Evolutionary conservation across 2,329 filamentous ascomycete species (phyloP).

Genomic region (Colletotrichum sublineola): DNA sequence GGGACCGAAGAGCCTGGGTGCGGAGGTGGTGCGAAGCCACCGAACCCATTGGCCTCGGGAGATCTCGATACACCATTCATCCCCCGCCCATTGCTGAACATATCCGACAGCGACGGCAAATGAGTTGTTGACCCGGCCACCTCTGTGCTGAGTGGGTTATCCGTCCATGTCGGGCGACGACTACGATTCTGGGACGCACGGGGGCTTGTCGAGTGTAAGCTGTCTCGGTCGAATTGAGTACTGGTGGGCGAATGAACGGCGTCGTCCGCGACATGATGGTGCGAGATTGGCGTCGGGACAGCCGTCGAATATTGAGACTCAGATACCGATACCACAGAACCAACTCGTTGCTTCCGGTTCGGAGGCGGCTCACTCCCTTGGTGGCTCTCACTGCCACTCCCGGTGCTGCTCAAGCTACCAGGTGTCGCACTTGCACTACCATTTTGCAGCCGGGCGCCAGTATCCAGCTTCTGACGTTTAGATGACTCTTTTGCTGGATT

Average conservation of each 20-base stretch:
- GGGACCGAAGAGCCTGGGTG: conserved; percentile 39
- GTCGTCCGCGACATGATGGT: conserved; percentile 58
- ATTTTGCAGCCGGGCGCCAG: conserved; percentile 50
- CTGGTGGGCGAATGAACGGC: conserved; percentile 58
- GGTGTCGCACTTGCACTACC: conserved; percentile 58
- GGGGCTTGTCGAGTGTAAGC: conserved; percentile 39
- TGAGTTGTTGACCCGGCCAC: conserved; percentile 49
- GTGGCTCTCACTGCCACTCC: conserved; percentile 62
- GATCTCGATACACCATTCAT: conserved; percentile 43
- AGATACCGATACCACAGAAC: conserved; percentile 61
- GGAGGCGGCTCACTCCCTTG: conserved; percentile 63
- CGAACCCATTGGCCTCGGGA: conserved; percentile 30
- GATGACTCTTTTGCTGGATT: conserved; percentile 60
- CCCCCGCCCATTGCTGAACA: conserved; percentile 56
- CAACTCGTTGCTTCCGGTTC: conserved; percentile 60
- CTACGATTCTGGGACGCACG: conserved; percentile 21
- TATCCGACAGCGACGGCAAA: conserved; percentile 62
- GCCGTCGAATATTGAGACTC: conserved; percentile 61
- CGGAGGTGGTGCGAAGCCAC: conserved; percentile 16
- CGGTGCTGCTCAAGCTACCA: conserved; percentile 55
- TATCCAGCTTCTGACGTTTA: conserved; percentile 64
- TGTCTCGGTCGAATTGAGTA: conserved; percentile 52
- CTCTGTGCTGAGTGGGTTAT: conserved; percentile 24
- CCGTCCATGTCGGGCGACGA: conserved; percentile 41
- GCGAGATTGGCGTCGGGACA: conserved; percentile 50